A percentile compares a stretch with the other conserved stretches of the same genome.
These are phyloP conservation scores for Eucalyptus tenuipes DNA, from an alignment of 345 rosid species.

Conservation along the genomic window DNA sequence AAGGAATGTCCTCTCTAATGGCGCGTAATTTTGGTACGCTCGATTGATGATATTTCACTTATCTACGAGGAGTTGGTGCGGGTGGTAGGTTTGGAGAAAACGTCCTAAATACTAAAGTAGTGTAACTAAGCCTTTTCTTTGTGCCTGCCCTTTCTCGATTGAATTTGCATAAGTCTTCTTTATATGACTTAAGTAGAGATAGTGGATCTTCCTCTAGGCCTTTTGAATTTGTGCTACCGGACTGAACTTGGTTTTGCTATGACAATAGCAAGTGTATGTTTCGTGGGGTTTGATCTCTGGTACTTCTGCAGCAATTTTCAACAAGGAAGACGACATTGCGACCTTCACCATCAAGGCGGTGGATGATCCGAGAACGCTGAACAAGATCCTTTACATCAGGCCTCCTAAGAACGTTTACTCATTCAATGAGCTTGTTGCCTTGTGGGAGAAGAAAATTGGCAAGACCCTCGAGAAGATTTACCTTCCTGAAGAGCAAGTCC, in stretches of 20 bases:
- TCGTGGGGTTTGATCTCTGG: neutral
- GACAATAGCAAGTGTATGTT: neutral
- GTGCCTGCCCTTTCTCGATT: neutral
- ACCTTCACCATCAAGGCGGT: constrained; percentile 36
- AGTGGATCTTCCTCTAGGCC: neutral
- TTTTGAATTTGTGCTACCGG: neutral
- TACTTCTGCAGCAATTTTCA: constrained; percentile 13
- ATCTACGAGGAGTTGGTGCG: neutral
- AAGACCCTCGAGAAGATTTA: constrained; percentile 36
- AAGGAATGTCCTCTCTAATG: neutral
- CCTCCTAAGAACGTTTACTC: constrained; percentile 43
- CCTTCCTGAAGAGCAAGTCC: constrained; percentile 41
- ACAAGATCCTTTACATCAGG: constrained; percentile 35
- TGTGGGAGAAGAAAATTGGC: constrained; percentile 72
- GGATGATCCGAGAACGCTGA: constrained; percentile 51
- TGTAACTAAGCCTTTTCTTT: neutral
- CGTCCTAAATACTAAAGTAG: neutral
- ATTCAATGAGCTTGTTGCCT: constrained; percentile 34
- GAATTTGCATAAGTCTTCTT: neutral
- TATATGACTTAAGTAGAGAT: neutral
- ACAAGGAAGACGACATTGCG: constrained; percentile 47
- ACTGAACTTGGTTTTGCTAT: neutral
- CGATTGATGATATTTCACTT: neutral
- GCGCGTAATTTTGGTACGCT: neutral
- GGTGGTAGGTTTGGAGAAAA: neutral